Base-by-base conservation (phyloP, 2,329 filamentous ascomycete species). In the Truncatella angustata region DNA sequence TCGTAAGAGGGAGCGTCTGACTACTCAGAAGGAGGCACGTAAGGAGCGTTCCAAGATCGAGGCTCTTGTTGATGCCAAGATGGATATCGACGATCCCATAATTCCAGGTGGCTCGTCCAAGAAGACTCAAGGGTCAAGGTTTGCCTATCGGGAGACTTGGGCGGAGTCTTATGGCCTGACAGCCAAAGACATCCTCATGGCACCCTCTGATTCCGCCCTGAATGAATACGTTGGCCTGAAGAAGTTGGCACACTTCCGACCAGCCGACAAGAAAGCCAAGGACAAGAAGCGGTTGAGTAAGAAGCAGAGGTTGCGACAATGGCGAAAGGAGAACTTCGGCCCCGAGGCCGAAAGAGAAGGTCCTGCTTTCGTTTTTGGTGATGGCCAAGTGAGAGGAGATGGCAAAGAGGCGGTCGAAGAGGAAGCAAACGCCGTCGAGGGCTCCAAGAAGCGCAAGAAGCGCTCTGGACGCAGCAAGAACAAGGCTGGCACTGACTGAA, bases 91-190 rank as follows among this genome's bases (percentile, higher is more conserved):
- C 53, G 73, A 85, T 56, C 82, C 85, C 18, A 74, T 85, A 47
- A 79, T 82, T 49, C 80, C 81, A 40, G 66, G 73, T 23, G 72
- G 47, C 52, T 62, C 59, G 20, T 57, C 54, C 51, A 57, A 55
- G n/a, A n/a, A n/a, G 26, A 44, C 56, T 45, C 45, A 51, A 4
- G 58, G 58, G 24, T 50, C 60, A 51, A 81, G 80, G 26, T 99
- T 99, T 82, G 87, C 90, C 52, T 99, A 99, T 76, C 90, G 94
- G 64, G 92, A 97, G 67, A 96, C 93, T 2, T 95, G 90, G 0
- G 93, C 94, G 1, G 87, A 88, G 51, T 84, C 88, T 11, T 99
- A 96, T 66, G 94, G 94, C 53, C 84, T 99, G 64, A 96, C 90
- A 0, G 79, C 92, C 1, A 83, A 86, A 55, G 94, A 99, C 70